A percentile compares a stretch with the other conserved stretches of the same genome.
Evolutionary conservation across 2,329 filamentous ascomycete species (phyloP).

Genomic region (Penicillium vulpinum): DNA sequence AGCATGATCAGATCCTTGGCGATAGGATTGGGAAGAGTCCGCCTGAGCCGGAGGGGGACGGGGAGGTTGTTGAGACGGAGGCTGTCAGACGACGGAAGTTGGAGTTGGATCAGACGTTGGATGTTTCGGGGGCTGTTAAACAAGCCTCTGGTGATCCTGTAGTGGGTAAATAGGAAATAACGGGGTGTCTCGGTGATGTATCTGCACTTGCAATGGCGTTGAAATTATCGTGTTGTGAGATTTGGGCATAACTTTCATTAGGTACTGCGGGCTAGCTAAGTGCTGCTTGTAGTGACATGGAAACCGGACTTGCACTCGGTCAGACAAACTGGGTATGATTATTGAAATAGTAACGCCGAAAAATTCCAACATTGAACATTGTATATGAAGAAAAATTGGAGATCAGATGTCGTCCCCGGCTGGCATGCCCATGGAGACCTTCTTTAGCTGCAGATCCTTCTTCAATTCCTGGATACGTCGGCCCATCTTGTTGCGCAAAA

Average conservation of each 20-base stretch:
- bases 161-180: conserved; percentile 14
- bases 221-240: background rate
- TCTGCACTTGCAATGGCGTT: background rate
- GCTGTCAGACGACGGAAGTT: conserved; percentile 28
- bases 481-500: conserved; percentile 46
- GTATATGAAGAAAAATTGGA: conserved; percentile 31
- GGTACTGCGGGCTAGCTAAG: conserved; percentile 1
- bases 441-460: conserved; percentile 47
- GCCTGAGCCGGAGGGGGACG: conserved; percentile 17
- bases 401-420: conserved; percentile 34
- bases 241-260: conserved; percentile 6
- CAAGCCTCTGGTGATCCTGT: conserved; percentile 31
- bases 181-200: background rate
- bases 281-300: background rate
- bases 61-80: conserved; percentile 28
- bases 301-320: background rate
- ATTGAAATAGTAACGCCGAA: conserved; percentile 1
- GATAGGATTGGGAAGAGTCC: conserved; percentile 27
- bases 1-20: conserved; percentile 36
- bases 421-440: conserved; percentile 42
- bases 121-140: conserved; percentile 31
- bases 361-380: background rate
- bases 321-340: conserved; percentile 7
- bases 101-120: conserved; percentile 28
- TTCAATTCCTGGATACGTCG: conserved; percentile 47